A percentile compares a stretch with the other conserved stretches of the same genome.
Conservation (phyloP, 805 yeast species). For the Torulaspora gathmanii region DNA sequence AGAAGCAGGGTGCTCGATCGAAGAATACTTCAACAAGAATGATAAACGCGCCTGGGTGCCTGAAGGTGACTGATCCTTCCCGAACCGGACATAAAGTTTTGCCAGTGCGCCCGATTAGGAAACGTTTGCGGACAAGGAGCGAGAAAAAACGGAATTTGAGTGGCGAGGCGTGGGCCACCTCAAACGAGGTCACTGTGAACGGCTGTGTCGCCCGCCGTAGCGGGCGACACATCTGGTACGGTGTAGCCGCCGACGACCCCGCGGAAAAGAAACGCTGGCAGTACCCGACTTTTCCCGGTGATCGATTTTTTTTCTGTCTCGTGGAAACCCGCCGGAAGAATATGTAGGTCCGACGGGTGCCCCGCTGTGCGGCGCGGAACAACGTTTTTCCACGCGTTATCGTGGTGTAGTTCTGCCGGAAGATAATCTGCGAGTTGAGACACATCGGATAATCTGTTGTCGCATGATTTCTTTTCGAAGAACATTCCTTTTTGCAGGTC, state of each 20-base stretch:
- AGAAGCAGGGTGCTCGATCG: not conserved
- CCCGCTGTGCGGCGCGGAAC: conserved; percentile 2
- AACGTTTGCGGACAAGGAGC: not conserved
- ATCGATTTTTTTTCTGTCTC: not conserved
- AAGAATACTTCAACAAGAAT: not conserved
- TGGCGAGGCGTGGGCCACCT: too few relatives aligned
- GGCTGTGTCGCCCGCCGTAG: too few relatives aligned
- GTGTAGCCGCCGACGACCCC: too few relatives aligned
- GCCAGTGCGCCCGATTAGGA: not conserved
- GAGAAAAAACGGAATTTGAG: not conserved
- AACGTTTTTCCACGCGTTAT: conserved; percentile 1
- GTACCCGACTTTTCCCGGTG: too few relatives aligned
- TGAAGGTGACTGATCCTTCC: not conserved
- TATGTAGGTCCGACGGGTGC: not conserved
- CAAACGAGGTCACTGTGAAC: too few relatives aligned
- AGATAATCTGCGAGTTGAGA: not conserved
- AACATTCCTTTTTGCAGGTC: not conserved
- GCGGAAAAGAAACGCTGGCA: too few relatives aligned
- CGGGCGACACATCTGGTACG: too few relatives aligned
- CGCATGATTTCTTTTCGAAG: not conserved
- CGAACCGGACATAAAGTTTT: not conserved
- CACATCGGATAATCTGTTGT: too few relatives aligned
- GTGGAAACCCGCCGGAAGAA: not conserved
- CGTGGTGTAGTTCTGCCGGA: conserved; percentile 2
- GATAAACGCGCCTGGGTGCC: not conserved